phyloP scores from a whole-genome alignment of 129 eudicot genomes.

The Lactuca saligna region DNA sequence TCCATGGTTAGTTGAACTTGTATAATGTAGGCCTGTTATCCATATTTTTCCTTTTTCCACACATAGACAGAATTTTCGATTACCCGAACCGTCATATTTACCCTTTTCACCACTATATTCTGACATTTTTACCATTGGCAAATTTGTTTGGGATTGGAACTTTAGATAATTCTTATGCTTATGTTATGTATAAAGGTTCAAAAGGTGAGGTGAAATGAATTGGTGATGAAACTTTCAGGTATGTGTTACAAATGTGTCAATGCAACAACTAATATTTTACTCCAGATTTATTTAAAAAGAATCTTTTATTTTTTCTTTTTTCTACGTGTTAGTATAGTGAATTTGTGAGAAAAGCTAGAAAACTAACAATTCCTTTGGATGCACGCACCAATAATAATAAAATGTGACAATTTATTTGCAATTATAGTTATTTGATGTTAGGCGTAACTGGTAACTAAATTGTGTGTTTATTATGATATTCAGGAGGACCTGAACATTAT shows the following conservation, averaged over 20 bases:
- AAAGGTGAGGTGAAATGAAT: conserved; percentile 54
- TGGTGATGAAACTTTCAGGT: conserved; percentile 85
- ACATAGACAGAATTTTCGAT: conserved; percentile 68
- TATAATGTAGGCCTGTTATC: conserved; percentile 62
- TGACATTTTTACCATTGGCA: conserved; percentile 54
- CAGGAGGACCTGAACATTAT: no score
- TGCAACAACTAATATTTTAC: background rate
- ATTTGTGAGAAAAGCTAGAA: conserved; percentile 55
- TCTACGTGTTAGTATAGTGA: no score
- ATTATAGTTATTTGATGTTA: background rate
- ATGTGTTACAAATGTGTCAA: background rate
- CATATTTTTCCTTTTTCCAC: conserved; percentile 76
- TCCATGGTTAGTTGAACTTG: conserved; percentile 89
- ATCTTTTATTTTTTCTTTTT: background rate
- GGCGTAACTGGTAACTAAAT: no score
- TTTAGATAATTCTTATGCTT: conserved; percentile 32
- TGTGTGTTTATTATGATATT: no score
- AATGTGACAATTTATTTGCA: conserved; percentile 39
- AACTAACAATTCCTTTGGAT: conserved; percentile 51
- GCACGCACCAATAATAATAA: conserved; percentile 41
- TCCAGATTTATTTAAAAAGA: background rate
- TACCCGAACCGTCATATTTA: conserved; percentile 58
- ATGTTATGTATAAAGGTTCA: conserved; percentile 59
- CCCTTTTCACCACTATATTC: conserved; percentile 62
- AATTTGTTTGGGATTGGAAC: conserved; percentile 63